Base-by-base conservation (phyloP, 495 filamentous ascomycete genomes). In the Aspergillus homomorphus region DNA sequence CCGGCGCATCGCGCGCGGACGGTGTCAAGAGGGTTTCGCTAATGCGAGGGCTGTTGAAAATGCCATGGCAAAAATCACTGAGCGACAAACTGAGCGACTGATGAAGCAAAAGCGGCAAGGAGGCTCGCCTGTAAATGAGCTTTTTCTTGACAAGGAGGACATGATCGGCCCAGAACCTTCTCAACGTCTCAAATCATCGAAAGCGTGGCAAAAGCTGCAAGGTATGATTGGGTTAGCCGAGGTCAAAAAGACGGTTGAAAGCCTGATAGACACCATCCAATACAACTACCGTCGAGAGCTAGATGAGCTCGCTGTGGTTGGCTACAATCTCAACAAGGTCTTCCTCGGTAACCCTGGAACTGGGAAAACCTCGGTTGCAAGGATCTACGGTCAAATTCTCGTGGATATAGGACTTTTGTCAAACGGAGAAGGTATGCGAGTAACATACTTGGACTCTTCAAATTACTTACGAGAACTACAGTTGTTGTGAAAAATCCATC, bases 291-390 rank as follows among this genome's bases (percentile, higher is more conserved):
- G 77, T 8, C 68, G 86, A 0, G 87, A 90, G 58, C 64, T 90
- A 0, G 63, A 77, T 2, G 87, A 89, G 60, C 65, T 86, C 59
- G 71, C 77, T 0, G 63, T 71, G 4, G 68, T 89, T 3, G 68
- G 85, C 46, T 82, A 81, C 41, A 83, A 76, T 2, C 76, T 93
- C 4, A 91, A 92, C 65, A 73, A 77, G n/a, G 83, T 90, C 18
- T 90, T 91, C 51, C 67, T 88, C 3, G 88, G 88, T 1, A 79
- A 75, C 33, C 89, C 87, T 1, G 89, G 88, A 1, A 91, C 88
- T 0, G 89, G 89, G 0, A 93, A 92, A 63, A 92, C 89, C 0
- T 82, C 87, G 0, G 86, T 93, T 0, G 89, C 87, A 0, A 89
- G 89, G 66, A 66, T 92, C 2, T 93, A 88, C 62, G 87, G 85